Evolutionary conservation across 176 grass and related monocot genomes (phyloP), one percentile per base, ranked within the genome.

Genomic region (Miscanthus lutarioriparius): DNA sequence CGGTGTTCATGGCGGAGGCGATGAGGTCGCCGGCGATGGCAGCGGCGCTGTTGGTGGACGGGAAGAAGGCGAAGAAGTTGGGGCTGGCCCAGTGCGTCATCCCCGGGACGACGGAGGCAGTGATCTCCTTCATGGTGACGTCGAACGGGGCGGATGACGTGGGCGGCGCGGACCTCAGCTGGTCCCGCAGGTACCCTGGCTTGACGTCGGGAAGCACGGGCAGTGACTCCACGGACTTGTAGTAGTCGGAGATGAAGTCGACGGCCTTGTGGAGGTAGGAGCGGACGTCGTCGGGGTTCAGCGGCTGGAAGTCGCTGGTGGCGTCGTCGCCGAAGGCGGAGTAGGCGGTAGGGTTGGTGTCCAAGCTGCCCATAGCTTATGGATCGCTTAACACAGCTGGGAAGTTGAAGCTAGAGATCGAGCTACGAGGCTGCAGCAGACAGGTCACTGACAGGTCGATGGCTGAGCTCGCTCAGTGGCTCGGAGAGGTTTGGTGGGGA

Each of bases 61-160:
- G 91, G 59, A 93, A 93, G 44, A 90, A 93, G 3, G 88, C 91
- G 5, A 93, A 93, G 88, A 93, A 93, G 66, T 87, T 93, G 1
- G 91, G 88, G 72, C 91, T 93, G 22, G 88, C 85, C 91, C 91
- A 93, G 71, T 93, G 70, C 0, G 91, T 93, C 83, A 88, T 83
- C 2, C 91, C 91, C 0, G 91, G 91, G 0, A 92, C 76, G 4
- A 92, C 79, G 1, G 80, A 39, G 0, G 7, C 26, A 33, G n/a
- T n/a, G 38, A 92, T 16, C 45, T 92, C 90, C 5, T 79, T 59
- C 25, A 92, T 69, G 14, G 75, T 40, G 0, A 77, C 25, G 19
- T 89, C 83, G 51, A 92, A 83, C 3, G 90, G 78, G 35, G 87
- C 75, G 0, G 64, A 59, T 10, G 22, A 74, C 0, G 15, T 36